Evolutionary conservation across 2,329 filamentous ascomycete genomes (phyloP).

Genomic region (Nakataea oryzae): DNA sequence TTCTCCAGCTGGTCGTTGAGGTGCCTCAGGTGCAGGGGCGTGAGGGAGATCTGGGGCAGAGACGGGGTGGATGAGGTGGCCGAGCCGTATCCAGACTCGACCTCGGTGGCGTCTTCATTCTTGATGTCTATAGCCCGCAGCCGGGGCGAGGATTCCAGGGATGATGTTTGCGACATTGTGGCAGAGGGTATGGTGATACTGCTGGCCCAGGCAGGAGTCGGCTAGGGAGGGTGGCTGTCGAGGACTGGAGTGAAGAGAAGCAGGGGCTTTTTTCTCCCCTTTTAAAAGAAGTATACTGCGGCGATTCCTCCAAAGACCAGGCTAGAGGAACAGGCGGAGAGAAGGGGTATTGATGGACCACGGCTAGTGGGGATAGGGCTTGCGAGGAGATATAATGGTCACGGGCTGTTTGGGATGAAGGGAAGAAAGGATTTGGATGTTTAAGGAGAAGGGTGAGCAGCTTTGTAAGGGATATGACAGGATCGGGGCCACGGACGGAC

Average conservation of each 20-base stretch:
- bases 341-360: background rate
- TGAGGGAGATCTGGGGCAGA: constrained; percentile 74
- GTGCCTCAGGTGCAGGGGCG: constrained; percentile 77
- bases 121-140: constrained; percentile 23
- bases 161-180: constrained; percentile 6
- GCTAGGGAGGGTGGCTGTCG: background rate
- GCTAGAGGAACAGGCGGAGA: background rate
- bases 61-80: constrained; percentile 46
- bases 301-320: background rate
- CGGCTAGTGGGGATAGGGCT: background rate
- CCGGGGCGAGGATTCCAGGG: constrained; percentile 20
- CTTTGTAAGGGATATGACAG: background rate
- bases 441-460: background rate
- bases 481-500: background rate
- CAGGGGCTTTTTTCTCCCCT: background rate
- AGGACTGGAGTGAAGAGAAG: background rate
- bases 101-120: constrained; percentile 27
- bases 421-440: background rate
- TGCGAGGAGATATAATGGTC: background rate
- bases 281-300: background rate
- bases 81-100: constrained; percentile 82
- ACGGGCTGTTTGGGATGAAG: background rate
- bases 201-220: background rate
- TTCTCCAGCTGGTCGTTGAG: constrained; percentile 83
- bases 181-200: background rate